Evolutionary conservation across 345 rosid genomes (phyloP).

Genomic region (Turnera subulata): DNA sequence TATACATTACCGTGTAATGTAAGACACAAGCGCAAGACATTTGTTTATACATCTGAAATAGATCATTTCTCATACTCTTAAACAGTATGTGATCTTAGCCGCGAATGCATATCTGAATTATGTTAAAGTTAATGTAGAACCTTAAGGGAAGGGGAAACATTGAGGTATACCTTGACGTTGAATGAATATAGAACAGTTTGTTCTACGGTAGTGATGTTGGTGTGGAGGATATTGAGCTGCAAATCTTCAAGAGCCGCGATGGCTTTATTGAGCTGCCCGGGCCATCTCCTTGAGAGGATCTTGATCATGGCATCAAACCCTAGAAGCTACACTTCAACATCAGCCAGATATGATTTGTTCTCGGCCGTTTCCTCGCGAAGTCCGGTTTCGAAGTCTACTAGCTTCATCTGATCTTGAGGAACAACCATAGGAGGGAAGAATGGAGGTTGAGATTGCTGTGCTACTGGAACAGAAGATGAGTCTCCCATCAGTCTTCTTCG

Average conservation of each 20-base stretch:
- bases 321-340: conserved; percentile 83
- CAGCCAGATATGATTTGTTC: conserved; percentile 79
- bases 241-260: conserved; percentile 95
- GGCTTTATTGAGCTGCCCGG: conserved; percentile 68
- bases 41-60: background rate
- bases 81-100: too few relatives aligned
- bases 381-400: conserved; percentile 38
- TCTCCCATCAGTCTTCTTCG: conserved; percentile 55
- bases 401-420: conserved; percentile 36
- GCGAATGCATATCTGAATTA: background rate
- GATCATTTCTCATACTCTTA: too few relatives aligned
- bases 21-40: background rate
- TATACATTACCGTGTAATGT: background rate
- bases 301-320: conserved; percentile 94
- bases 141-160: background rate
- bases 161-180: conserved; percentile 68
- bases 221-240: conserved; percentile 81
- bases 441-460: conserved; percentile 27
- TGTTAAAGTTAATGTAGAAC: background rate
- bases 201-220: conserved; percentile 92
- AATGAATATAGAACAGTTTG: conserved; percentile 95
- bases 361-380: conserved; percentile 77
- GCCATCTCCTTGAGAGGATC: conserved; percentile 87
- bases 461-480: conserved; percentile 22
- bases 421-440: conserved; percentile 34